Conservation (phyloP, 805 yeast species). For the Tetrapisispora pingtungensis region DNA sequence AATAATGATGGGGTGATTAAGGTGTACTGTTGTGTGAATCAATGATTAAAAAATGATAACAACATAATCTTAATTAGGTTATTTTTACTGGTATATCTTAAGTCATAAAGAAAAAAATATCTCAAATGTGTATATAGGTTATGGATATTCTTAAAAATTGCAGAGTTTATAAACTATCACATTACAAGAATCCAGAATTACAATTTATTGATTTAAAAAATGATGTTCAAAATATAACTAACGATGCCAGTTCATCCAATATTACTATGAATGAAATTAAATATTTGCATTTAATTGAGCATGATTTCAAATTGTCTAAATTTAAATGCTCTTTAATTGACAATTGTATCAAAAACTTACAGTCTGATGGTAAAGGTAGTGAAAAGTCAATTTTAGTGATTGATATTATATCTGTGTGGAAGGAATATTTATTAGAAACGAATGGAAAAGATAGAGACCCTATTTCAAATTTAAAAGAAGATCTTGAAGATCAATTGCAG, state of each 20-base stretch:
- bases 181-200: constrained; percentile 13
- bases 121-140: neutral
- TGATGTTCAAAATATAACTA: neutral
- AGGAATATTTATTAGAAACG: neutral
- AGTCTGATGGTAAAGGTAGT: neutral
- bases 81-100: too few relatives aligned
- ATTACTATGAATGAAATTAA: constrained; percentile 3
- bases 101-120: too few relatives aligned
- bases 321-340: constrained; percentile 10
- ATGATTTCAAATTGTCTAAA: constrained; percentile 13
- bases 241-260: neutral
- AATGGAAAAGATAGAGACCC: neutral
- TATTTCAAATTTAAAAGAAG: neutral
- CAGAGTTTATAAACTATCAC: constrained; percentile 20
- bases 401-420: constrained; percentile 20
- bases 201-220: constrained; percentile 8
- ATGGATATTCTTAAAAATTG: constrained; percentile 27
- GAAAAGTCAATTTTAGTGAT: constrained; percentile 11
- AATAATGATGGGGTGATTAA: too few relatives aligned
- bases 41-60: too few relatives aligned
- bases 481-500: neutral
- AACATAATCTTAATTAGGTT: too few relatives aligned
- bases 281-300: constrained; percentile 20
- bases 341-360: constrained; percentile 3
- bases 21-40: too few relatives aligned